Percentiles rank a stretch among this genome's conserved stretches.
phyloP scores from a whole-genome alignment of 441 rosid species.

The Erodium trifolium region DNA sequence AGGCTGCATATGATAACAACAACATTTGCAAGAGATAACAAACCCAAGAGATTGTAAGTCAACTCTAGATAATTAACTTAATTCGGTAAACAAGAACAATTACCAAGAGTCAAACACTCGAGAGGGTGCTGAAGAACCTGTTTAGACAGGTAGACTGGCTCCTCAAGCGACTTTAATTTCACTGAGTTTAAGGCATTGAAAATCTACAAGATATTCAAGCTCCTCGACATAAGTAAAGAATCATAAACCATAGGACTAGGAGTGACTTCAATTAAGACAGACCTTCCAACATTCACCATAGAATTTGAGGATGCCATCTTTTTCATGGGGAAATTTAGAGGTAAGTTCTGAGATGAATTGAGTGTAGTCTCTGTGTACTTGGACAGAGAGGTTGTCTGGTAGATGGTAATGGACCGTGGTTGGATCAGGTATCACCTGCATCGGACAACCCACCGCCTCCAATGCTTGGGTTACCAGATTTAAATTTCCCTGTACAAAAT shows the following conservation, averaged over 20 bases:
- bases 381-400: constrained; percentile 66
- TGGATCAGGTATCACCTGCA: constrained; percentile 93
- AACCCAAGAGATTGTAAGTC: not conserved
- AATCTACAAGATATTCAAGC: constrained; percentile 39
- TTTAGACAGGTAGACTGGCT: constrained; percentile 84
- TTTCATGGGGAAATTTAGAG: constrained; percentile 69
- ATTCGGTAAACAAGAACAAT: constrained; percentile 1
- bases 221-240: constrained; percentile 19
- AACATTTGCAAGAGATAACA: constrained; percentile 1
- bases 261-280: constrained; percentile 27
- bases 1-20: constrained; percentile 42
- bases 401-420: constrained; percentile 94
- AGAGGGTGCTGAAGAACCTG: constrained; percentile 88
- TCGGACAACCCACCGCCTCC: constrained; percentile 75
- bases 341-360: constrained; percentile 61
- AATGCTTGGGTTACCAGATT: constrained; percentile 86
- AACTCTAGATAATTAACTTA: no score
- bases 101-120: constrained; percentile 88
- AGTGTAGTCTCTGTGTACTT: constrained; percentile 57
- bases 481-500: constrained; percentile 63
- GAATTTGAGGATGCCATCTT: constrained; percentile 75
- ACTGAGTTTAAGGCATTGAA: constrained; percentile 81
- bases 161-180: constrained; percentile 89
- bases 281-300: constrained; percentile 91
- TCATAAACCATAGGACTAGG: constrained; percentile 11